A percentile compares a stretch with the other conserved stretches of the same genome.
Evolutionary conservation across 495 filamentous ascomycete species (phyloP).

Genomic region (Penicillium ochrochloron): DNA sequence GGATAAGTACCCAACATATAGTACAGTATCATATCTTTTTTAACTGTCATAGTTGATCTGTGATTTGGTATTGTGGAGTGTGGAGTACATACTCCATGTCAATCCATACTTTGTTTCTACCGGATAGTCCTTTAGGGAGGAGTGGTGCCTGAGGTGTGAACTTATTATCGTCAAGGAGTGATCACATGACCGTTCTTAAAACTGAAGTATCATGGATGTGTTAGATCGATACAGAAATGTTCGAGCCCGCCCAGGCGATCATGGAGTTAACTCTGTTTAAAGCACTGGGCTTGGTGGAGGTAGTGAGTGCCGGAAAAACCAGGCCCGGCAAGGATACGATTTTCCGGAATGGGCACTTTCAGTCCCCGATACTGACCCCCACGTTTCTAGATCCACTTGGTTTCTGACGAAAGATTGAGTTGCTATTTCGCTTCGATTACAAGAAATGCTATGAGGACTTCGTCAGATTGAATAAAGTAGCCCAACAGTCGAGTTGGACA

Average conservation of each 20-base stretch:
- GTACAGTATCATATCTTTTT: background rate
- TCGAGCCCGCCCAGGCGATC: background rate
- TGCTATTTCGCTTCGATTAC: background rate
- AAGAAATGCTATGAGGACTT: background rate
- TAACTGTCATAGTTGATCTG: background rate
- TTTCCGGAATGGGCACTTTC: constrained; percentile 5
- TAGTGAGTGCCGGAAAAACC: background rate
- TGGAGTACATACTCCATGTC: background rate
- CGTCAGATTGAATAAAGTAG: background rate
- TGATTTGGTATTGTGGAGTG: background rate
- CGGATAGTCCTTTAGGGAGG: background rate
- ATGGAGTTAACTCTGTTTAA: background rate
- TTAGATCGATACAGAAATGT: background rate
- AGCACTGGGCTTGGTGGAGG: background rate
- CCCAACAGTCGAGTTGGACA: background rate
- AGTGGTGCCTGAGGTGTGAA: background rate
- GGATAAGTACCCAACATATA: background rate
- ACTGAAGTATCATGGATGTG: background rate
- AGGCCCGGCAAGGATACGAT: background rate
- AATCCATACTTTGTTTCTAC: background rate
- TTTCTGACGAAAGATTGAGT: background rate
- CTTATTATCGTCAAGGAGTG: background rate
- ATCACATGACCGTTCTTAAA: background rate
- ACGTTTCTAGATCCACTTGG: background rate
- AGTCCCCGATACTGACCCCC: constrained; percentile 2